Evolutionary conservation across 192 early-diverging fungal genomes (phyloP), one percentile per base, ranked within the genome.

Genomic region (Mortierella claussenii): DNA sequence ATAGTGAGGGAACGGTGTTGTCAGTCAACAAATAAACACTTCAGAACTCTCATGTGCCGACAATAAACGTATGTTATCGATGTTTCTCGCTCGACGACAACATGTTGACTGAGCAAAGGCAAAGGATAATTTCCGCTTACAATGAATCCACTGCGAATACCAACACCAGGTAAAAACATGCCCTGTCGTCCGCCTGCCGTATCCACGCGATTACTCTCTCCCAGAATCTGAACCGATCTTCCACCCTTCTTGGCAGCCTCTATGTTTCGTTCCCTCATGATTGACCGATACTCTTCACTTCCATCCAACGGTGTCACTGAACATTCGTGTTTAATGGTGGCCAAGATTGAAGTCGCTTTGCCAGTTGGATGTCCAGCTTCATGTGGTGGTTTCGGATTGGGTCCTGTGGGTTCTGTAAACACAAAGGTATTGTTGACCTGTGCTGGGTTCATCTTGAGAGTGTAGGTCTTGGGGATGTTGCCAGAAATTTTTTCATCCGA

Each of bases 391-490:
- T 75, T 60, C 46, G 52, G 66, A n/a, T 61, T 57, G 9, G 49
- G 44, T 34, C 62, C 62, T 80, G 80, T 81, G 33, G 80, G 81
- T 30, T 93, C 90, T 2, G 91, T 90, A 53, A 96, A 95, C 23
- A 96, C 88, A 80, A 89, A 93, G 66, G 87, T 86, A 58, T 93
- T 93, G 59, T 82, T 74, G 5, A 95, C 90, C 55, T 88, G 82
- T 21, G 84, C 81, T 48, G 88, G 83, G 27, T 82, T 84, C 56
- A 96, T 85, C 13, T 89, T 83, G 56, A 98, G 85, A 26, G 85
- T 88, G 79, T 96, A 98, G 69, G 91, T 89, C 60, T 93, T 92
- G 31, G 96, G 96, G 15, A 96, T 80, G 48, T 87, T 87, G 11
- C 61, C 74, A 37, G 87, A 81, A 46, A 40, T 10, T 13, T 82